Percentiles rank a stretch among this genome's conserved stretches.
Conservation (phyloP, 345 rosid species). For the Microthlaspi erraticum region DNA sequence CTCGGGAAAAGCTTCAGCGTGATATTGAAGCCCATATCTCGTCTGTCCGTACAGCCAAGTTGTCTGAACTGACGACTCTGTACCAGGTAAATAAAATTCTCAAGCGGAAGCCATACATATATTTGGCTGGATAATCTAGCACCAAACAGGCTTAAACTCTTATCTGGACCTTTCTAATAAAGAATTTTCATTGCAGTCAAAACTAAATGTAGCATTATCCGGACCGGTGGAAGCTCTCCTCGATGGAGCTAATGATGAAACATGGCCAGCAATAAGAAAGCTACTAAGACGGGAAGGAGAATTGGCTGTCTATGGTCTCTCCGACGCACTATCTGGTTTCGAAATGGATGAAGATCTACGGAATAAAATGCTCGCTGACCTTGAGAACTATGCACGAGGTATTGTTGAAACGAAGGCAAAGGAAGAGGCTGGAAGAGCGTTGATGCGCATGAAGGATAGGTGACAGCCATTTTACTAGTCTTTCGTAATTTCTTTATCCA, state of each 20-base stretch:
- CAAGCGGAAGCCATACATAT: slow-evolving; percentile 23
- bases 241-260: slow-evolving; percentile 80
- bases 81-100: slow-evolving; percentile 63
- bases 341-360: slow-evolving; percentile 70
- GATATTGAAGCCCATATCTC: slow-evolving; percentile 88
- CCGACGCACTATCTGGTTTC: slow-evolving; percentile 74
- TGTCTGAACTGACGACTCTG: slow-evolving; percentile 73
- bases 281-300: slow-evolving; percentile 69
- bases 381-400: slow-evolving; percentile 68
- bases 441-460: slow-evolving; percentile 97
- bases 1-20: slow-evolving; percentile 75
- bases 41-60: slow-evolving; percentile 77
- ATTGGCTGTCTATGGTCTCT: slow-evolving; percentile 71
- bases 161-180: slow-evolving; percentile 30
- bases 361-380: slow-evolving; percentile 63
- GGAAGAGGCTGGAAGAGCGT: slow-evolving; percentile 89
- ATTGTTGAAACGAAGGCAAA: slow-evolving; percentile 86
- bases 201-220: slow-evolving; percentile 70
- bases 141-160: slow-evolving; percentile 23
- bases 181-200: slow-evolving; percentile 59
- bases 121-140: slow-evolving; percentile 21
- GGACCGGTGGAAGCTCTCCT: slow-evolving; percentile 94
- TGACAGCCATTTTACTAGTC: slow-evolving; percentile 42
- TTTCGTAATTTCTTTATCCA: slow-evolving; percentile 26
- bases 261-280: slow-evolving; percentile 91